Evolutionary conservation across 352 stramenopile species (phyloP).

Genomic region (Elongisporangium prolatum): DNA sequence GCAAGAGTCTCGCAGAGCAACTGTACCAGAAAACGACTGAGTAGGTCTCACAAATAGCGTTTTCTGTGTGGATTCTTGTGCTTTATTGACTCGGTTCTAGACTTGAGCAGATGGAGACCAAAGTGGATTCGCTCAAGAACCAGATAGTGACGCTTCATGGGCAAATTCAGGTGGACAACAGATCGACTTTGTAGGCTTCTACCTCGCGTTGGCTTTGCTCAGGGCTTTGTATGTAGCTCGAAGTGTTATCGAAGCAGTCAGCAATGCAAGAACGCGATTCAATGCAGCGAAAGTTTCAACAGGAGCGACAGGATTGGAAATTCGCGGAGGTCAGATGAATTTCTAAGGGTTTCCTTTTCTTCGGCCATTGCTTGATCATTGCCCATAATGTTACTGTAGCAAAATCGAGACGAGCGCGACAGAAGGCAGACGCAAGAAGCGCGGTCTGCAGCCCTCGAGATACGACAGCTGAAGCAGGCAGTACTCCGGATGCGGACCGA

Average conservation of each 20-base stretch:
- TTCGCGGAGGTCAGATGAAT: constrained; percentile 20
- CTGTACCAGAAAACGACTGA: constrained; percentile 28
- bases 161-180: constrained; percentile 36
- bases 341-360: constrained; percentile 4
- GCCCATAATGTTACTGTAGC: constrained; percentile 1
- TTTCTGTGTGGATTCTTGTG: background rate
- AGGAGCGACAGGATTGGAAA: constrained; percentile 44
- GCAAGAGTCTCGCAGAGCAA: constrained; percentile 24
- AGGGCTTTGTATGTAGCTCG: constrained; percentile 21
- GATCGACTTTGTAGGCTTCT: background rate
- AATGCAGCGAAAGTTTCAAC: constrained; percentile 25
- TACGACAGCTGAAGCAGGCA: constrained; percentile 37
- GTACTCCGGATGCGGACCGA: constrained; percentile 38
- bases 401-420: constrained; percentile 15
- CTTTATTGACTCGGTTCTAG: constrained; percentile 10
- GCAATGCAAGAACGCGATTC: constrained; percentile 38
- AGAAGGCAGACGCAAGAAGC: constrained; percentile 39
- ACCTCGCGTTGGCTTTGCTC: background rate
- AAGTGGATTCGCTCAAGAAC: constrained; percentile 28
- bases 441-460: constrained; percentile 44
- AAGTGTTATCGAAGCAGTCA: constrained; percentile 41
- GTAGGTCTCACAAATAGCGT: constrained; percentile 12
- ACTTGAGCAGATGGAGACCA: constrained; percentile 22
- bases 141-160: constrained; percentile 39
- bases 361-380: background rate